These are phyloP conservation scores for Pseudisothecium myosuroides DNA, from an alignment of 225 moss, liverwort and hornwort genomes.

Conservation along the genomic window DNA sequence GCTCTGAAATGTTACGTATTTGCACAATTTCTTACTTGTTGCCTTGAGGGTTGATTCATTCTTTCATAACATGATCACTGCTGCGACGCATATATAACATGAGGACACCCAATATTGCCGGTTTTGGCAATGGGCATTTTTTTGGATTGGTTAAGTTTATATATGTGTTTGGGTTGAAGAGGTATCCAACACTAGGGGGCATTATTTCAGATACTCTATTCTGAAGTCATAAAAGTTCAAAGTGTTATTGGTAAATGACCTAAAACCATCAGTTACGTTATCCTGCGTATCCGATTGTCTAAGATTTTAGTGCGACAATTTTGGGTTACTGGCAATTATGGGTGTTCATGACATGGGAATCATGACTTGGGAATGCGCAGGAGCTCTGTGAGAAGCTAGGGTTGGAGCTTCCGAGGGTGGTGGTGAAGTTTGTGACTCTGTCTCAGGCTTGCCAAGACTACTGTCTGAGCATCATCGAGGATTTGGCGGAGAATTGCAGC, in stretches of 20 bases:
- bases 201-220: background rate
- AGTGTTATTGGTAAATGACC: background rate
- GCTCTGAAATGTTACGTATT: background rate
- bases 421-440: constrained; percentile 33
- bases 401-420: constrained; percentile 38
- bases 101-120: background rate
- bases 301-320: background rate
- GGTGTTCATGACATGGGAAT: background rate
- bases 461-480: constrained; percentile 32
- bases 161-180: background rate
- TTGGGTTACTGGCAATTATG: too few relatives aligned
- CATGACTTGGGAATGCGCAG: background rate
- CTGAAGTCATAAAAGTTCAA: background rate
- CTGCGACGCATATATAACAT: background rate
- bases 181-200: background rate
- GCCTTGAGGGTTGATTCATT: background rate
- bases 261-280: background rate
- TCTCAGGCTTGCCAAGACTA: constrained; percentile 38
- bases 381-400: constrained; percentile 35
- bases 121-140: background rate
- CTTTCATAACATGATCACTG: background rate
- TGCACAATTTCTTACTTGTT: background rate
- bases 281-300: background rate
- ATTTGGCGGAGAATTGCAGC: constrained; percentile 34
- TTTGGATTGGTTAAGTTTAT: background rate